phyloP scores from a whole-genome alignment of 331 rosid species.

The Cydonia oblonga region DNA sequence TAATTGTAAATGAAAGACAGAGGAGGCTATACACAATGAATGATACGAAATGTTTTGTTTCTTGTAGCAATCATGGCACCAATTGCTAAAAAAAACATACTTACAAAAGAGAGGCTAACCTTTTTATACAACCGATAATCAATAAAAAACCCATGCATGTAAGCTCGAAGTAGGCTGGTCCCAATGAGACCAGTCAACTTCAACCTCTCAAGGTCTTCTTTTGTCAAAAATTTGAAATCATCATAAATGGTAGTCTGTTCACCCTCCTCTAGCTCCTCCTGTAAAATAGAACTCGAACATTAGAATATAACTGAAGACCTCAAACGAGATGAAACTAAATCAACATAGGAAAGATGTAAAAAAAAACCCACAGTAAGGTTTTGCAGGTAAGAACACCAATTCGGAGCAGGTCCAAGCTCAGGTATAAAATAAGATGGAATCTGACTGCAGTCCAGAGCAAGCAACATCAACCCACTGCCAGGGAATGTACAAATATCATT shows the following conservation, averaged over 20 bases:
- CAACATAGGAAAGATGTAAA: neutral
- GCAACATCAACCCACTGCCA: constrained; percentile 78
- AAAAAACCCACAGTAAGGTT: constrained; percentile 55
- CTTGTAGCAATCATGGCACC: neutral
- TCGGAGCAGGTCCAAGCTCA: constrained; percentile 96
- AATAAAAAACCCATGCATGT: constrained; percentile 83
- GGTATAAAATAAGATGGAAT: constrained; percentile 93
- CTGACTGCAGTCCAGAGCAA: constrained; percentile 81
- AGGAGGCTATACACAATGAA: neutral
- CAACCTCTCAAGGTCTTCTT: constrained; percentile 80
- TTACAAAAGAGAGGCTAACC: constrained; percentile 26
- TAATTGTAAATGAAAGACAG: neutral
- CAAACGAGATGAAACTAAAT: neutral
- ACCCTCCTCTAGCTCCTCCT: constrained; percentile 84
- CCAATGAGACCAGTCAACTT: constrained; percentile 72
- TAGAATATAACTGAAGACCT: neutral
- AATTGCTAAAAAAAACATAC: neutral
- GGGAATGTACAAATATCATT: constrained; percentile 73
- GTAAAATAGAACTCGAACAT: constrained; percentile 17
- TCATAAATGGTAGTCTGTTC: constrained; percentile 67
- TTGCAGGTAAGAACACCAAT: constrained; percentile 86
- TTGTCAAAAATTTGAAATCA: constrained; percentile 66
- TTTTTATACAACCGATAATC: constrained; percentile 57
- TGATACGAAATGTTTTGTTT: neutral
- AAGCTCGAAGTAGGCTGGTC: constrained; percentile 64